Percentiles rank a stretch among this genome's conserved stretches.
Conservation (phyloP, 2,329 filamentous ascomycete genomes). For the Chaetomiaceae sp. region DNA sequence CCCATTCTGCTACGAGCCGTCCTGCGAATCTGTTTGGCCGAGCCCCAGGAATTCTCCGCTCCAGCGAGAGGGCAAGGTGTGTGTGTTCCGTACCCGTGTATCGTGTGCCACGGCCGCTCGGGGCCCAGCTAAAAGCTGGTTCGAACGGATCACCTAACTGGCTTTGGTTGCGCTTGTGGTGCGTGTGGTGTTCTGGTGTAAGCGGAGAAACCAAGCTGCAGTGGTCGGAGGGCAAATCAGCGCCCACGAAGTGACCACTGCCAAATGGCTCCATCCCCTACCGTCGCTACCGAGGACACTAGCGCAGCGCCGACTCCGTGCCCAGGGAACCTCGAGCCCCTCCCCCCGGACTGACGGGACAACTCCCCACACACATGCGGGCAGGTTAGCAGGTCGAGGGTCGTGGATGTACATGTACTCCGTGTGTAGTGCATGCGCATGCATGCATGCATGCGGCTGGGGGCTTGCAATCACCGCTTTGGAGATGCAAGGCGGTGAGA, state of each 20-base stretch:
- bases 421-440: too few species aligned
- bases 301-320: slow-evolving; percentile 9
- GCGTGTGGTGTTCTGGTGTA: neutral
- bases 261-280: neutral
- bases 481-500: slow-evolving; percentile 17
- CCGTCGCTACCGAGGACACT: neutral
- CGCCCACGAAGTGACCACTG: slow-evolving; percentile 1
- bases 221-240: neutral
- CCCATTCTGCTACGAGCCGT: neutral
- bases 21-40: slow-evolving; percentile 7
- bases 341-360: neutral
- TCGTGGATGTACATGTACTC: slow-evolving; percentile 15
- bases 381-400: slow-evolving; percentile 10
- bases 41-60: slow-evolving; percentile 16
- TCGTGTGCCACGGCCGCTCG: neutral
- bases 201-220: neutral
- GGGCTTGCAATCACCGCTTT: slow-evolving; percentile 17
- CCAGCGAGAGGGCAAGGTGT: slow-evolving; percentile 1
- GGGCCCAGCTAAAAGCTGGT: too few species aligned
- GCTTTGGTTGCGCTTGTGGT: neutral
- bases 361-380: neutral
- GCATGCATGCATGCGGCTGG: slow-evolving; percentile 20
- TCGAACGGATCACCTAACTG: too few species aligned
- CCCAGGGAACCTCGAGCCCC: slow-evolving; percentile 10
- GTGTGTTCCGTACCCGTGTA: neutral